A percentile compares a stretch with the other conserved stretches of the same genome.
These are phyloP conservation scores for Trichoderma brevicompactum DNA, from an alignment of 2,329 filamentous ascomycete genomes.

Conservation along the genomic window DNA sequence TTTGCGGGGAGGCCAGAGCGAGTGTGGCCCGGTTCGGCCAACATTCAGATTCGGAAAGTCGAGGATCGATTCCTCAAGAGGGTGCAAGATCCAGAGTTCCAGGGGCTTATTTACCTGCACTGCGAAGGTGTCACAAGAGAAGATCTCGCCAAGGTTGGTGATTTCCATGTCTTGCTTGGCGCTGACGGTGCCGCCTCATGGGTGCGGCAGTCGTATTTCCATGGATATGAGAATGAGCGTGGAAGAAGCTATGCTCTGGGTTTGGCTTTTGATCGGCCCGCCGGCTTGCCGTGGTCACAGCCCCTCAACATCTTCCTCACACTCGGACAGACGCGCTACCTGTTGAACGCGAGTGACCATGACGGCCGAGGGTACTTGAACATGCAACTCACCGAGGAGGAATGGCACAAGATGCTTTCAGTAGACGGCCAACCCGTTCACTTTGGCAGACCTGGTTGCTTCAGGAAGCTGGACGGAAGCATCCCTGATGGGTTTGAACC, in stretches of 20 bases:
- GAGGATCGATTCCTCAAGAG: slow-evolving; percentile 44
- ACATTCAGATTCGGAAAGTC: slow-evolving; percentile 47
- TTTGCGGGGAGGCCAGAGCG: slow-evolving; percentile 41
- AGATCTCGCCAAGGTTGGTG: slow-evolving; percentile 39
- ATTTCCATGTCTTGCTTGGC: slow-evolving; percentile 45
- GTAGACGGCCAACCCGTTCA: slow-evolving; percentile 41
- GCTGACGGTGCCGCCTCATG: slow-evolving; percentile 45
- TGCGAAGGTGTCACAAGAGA: slow-evolving; percentile 40
- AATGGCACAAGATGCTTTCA: slow-evolving; percentile 43
- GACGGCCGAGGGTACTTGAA: slow-evolving; percentile 44
- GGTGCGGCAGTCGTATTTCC: slow-evolving; percentile 42
- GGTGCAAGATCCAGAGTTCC: slow-evolving; percentile 41
- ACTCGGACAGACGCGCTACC: slow-evolving; percentile 43
- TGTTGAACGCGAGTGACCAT: slow-evolving; percentile 44
- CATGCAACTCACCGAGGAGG: slow-evolving; percentile 45
- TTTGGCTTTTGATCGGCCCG: slow-evolving; percentile 41
- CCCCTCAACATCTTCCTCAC: slow-evolving; percentile 45
- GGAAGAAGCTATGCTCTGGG: slow-evolving; percentile 44
- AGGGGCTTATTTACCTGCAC: slow-evolving; percentile 41
- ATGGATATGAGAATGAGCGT: slow-evolving; percentile 42
- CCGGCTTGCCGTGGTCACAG: slow-evolving; percentile 43
- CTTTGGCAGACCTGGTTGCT: slow-evolving; percentile 42
- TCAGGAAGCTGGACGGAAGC: slow-evolving; percentile 37
- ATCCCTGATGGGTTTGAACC: slow-evolving; percentile 40
- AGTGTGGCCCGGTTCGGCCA: slow-evolving; percentile 45